phyloP scores from a whole-genome alignment of 345 rosid genomes.

The Brassica rapa region DNA sequence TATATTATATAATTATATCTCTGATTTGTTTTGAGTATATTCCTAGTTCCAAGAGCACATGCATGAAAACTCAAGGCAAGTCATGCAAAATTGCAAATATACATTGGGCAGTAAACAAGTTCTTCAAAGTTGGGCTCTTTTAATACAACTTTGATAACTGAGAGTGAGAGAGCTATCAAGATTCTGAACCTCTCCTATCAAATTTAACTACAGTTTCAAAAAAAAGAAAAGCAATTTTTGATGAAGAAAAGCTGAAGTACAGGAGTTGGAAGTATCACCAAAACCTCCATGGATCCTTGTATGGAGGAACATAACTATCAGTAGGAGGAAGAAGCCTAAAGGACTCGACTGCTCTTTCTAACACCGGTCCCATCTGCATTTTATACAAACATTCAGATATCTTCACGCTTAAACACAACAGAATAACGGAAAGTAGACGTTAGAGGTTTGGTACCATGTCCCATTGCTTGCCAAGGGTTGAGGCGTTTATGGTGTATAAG shows the following conservation, averaged over 20 bases:
- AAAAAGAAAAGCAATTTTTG: neutral
- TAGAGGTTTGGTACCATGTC: conserved; percentile 52
- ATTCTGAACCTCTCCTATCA: conserved; percentile 19
- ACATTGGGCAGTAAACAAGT: neutral
- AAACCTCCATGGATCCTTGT: conserved; percentile 97
- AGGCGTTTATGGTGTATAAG: conserved; percentile 83
- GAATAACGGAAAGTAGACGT: conserved; percentile 17
- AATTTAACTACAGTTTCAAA: neutral
- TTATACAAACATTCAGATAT: conserved; percentile 14
- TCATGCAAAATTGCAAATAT: neutral
- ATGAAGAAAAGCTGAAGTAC: conserved; percentile 3
- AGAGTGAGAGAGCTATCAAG: neutral
- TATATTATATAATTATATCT: neutral
- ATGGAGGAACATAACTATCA: conserved; percentile 83
- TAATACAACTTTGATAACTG: neutral
- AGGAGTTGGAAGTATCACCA: conserved; percentile 56
- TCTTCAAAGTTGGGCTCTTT: conserved; percentile 14
- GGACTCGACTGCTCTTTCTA: conserved; percentile 65
- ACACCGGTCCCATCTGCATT: conserved; percentile 84
- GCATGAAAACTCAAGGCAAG: neutral
- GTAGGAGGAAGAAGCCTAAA: conserved; percentile 84
- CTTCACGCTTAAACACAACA: conserved; percentile 16
- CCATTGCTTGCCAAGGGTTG: conserved; percentile 89
- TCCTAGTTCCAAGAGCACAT: neutral
- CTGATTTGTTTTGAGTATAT: neutral